Evolutionary conservation across 768 basidiomycete genomes (phyloP).

Genomic region (Tricholoma sp.): DNA sequence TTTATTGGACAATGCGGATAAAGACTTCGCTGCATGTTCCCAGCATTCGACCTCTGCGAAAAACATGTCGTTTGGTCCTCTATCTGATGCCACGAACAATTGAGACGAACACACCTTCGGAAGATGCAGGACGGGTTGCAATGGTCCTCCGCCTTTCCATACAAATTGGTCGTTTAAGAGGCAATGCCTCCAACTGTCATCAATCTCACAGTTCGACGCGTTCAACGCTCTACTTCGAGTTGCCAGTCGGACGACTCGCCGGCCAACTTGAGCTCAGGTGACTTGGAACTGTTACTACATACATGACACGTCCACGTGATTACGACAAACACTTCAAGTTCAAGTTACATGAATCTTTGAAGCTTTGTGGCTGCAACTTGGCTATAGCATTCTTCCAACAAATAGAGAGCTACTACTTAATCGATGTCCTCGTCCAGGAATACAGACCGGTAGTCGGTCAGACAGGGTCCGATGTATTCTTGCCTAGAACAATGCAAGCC

Average conservation of each 20-base stretch:
- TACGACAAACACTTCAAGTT: no score
- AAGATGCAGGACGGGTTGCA: constrained; percentile 60
- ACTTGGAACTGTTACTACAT: background rate
- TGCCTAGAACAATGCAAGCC: no score
- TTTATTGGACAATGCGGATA: constrained; percentile 50
- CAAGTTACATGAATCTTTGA: no score
- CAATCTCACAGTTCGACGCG: constrained; percentile 9
- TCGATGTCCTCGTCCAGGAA: no score
- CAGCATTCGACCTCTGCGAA: constrained; percentile 69
- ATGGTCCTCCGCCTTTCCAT: constrained; percentile 69
- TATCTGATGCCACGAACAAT: background rate
- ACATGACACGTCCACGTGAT: no score
- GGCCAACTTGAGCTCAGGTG: background rate
- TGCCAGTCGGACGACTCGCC: no score
- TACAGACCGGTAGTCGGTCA: no score
- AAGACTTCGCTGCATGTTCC: constrained; percentile 60
- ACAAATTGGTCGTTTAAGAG: constrained; percentile 7
- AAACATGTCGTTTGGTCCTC: constrained; percentile 1
- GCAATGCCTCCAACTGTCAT: constrained; percentile 8
- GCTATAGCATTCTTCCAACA: no score
- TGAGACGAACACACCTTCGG: constrained; percentile 55
- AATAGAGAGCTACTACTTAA: no score
- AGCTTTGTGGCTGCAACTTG: no score
- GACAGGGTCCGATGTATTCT: no score
- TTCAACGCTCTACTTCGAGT: constrained; percentile 1